These are phyloP conservation scores for Cystobasidium tubakii DNA, from an alignment of 768 basidiomycete genomes.

Conservation along the genomic window DNA sequence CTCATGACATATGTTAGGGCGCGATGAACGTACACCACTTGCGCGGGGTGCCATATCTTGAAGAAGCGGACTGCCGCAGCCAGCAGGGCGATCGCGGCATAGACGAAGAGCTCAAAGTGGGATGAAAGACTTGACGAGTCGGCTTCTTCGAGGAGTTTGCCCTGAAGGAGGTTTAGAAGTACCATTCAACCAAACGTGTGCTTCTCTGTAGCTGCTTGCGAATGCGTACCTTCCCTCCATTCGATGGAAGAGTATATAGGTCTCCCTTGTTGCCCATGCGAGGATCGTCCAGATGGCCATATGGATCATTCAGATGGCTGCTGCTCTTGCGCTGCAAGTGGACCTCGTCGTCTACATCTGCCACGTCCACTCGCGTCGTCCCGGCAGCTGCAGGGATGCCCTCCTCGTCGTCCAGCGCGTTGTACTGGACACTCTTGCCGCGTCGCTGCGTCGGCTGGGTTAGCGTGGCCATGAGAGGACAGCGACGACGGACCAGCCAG, in stretches of 20 bases:
- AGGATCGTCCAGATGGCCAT: neutral
- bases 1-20: too few relatives aligned
- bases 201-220: too few relatives aligned
- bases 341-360: neutral
- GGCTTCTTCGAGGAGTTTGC: neutral
- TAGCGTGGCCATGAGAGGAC: slow-evolving; percentile 22
- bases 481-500: too few relatives aligned
- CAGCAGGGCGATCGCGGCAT: slow-evolving; percentile 22
- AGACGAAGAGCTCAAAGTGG: slow-evolving; percentile 38
- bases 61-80: slow-evolving; percentile 43
- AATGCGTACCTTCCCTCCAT: neutral
- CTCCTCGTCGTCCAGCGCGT: neutral
- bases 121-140: slow-evolving; percentile 9
- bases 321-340: neutral
- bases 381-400: neutral
- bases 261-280: neutral
- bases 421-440: slow-evolving; percentile 23
- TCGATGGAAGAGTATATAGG: neutral
- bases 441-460: slow-evolving; percentile 36
- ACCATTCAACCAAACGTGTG: too few relatives aligned
- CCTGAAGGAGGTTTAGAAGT: too few relatives aligned
- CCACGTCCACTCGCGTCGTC: neutral
- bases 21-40: slow-evolving; percentile 47
- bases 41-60: slow-evolving; percentile 46
- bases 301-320: neutral